These are phyloP conservation scores for Plasmodium gallinaceum DNA, from an alignment of 169 alveolate genomes.

Conservation along the genomic window DNA sequence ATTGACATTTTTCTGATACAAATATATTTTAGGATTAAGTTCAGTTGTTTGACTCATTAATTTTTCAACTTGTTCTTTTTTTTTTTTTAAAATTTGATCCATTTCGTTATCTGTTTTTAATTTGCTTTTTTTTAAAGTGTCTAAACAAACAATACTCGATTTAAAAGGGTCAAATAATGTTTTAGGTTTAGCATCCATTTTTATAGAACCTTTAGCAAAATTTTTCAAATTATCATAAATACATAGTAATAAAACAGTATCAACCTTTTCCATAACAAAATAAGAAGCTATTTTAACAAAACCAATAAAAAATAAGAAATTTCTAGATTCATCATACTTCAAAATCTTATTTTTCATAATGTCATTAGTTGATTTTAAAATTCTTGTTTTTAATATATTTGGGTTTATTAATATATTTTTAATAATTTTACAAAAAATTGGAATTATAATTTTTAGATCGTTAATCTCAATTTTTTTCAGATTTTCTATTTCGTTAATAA, in stretches of 20 bases:
- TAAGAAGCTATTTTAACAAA: constrained; percentile 30
- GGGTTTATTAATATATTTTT: constrained; percentile 73
- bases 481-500: constrained; percentile 42
- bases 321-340: constrained; percentile 30
- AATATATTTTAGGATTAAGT: constrained; percentile 58
- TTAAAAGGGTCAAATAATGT: constrained; percentile 50
- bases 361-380: constrained; percentile 63
- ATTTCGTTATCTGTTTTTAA: constrained; percentile 32
- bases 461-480: constrained; percentile 26
- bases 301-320: constrained; percentile 40
- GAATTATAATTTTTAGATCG: constrained; percentile 42
- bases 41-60: constrained; percentile 45
- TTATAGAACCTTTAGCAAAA: constrained; percentile 26
- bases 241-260: constrained; percentile 49
- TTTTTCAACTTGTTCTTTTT: constrained; percentile 62
- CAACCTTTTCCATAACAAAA: constrained; percentile 63
- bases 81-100: constrained; percentile 31
- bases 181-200: constrained; percentile 22
- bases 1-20: not conserved
- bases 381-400: constrained; percentile 62
- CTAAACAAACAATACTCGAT: constrained; percentile 43
- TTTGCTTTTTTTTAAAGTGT: constrained; percentile 41
- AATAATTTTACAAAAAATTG: constrained; percentile 57
- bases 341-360: constrained; percentile 67
- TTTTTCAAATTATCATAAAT: constrained; percentile 47